These are phyloP conservation scores for Solanum okadae DNA, from an alignment of 257 asterid species.

Conservation along the genomic window DNA sequence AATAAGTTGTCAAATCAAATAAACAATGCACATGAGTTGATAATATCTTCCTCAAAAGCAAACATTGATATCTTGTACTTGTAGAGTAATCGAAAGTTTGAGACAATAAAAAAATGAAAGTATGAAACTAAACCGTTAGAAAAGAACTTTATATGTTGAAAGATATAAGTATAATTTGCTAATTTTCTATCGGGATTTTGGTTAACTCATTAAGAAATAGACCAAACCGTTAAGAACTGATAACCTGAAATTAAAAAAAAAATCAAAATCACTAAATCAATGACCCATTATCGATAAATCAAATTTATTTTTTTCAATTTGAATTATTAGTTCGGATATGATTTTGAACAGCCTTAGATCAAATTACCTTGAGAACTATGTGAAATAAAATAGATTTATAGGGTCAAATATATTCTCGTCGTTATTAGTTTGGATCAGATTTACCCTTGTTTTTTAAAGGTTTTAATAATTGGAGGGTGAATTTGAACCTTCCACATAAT, in stretches of 20 bases:
- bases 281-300: too few relatives aligned
- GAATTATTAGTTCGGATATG: not conserved
- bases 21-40: not conserved
- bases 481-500: not conserved
- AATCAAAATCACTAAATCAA: not conserved
- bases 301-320: too few relatives aligned
- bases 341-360: not conserved
- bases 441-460: not conserved
- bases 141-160: not conserved
- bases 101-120: too few relatives aligned
- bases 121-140: not conserved
- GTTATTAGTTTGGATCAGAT: not conserved
- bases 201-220: not conserved
- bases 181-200: fast-evolving
- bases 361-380: not conserved
- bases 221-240: too few relatives aligned
- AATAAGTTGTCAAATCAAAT: not conserved
- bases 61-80: not conserved
- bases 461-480: not conserved
- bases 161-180: not conserved
- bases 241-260: fast-evolving
- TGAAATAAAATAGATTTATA: not conserved
- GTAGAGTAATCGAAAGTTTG: fast-evolving
- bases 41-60: fast-evolving
- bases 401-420: not conserved